Evolutionary conservation across 441 rosid genomes (phyloP).

Genomic region (Adansonia gregorii): DNA sequence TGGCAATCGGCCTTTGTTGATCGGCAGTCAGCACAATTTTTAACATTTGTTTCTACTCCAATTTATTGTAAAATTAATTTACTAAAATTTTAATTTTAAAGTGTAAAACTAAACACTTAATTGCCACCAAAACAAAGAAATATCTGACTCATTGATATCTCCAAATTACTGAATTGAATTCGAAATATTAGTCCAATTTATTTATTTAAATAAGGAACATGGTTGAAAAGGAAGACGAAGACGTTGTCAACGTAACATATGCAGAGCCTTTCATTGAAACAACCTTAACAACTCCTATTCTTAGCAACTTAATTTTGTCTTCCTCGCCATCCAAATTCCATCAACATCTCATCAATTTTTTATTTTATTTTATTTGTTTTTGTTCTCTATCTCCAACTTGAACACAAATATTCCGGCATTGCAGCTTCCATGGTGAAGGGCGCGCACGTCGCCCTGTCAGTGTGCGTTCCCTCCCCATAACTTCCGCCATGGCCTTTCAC

Average conservation of each 20-base stretch:
- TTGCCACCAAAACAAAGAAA: too few relatives aligned
- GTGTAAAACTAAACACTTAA: too few relatives aligned
- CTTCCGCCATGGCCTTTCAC: conserved; percentile 15
- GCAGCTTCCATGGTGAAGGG: conserved; percentile 44
- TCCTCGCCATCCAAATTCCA: conserved; percentile 15
- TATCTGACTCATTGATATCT: too few relatives aligned
- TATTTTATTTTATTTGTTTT: neutral
- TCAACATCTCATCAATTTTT: neutral
- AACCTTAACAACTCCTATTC: neutral
- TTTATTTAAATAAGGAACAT: neutral
- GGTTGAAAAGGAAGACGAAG: neutral
- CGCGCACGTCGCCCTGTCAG: conserved; percentile 40
- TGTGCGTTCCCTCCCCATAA: conserved; percentile 36
- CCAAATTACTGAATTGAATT: neutral
- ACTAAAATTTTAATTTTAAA: too few relatives aligned
- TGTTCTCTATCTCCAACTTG: neutral
- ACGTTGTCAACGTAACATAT: conserved; percentile 4
- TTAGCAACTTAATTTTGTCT: neutral
- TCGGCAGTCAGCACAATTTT: too few relatives aligned
- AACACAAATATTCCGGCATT: conserved; percentile 20
- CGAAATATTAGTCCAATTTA: neutral
- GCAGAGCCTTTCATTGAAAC: neutral
- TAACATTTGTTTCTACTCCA: too few relatives aligned
- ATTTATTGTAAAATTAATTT: too few relatives aligned
- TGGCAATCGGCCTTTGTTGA: too few relatives aligned